Evolutionary conservation across 2,329 filamentous ascomycete species (phyloP), one percentile per base, ranked within the genome.

Genomic region (Trichophyton schoenleinii): DNA sequence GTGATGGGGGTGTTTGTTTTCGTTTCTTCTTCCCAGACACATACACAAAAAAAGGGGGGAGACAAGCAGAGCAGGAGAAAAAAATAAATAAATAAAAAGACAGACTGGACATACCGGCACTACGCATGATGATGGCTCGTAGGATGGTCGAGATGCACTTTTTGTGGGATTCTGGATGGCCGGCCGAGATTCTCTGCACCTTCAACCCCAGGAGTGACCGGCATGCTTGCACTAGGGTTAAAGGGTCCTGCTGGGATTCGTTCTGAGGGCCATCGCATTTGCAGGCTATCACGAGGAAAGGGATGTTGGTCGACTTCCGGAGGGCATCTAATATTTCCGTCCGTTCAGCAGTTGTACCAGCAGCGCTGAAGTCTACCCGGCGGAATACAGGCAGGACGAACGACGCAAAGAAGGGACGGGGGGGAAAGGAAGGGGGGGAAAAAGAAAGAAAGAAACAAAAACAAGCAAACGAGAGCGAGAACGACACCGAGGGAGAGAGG

Each of bases 191-290:
- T 70, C 88, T 87, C 70, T 90, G 87, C 60, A 87, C 84, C 64
- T 84, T 83, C 64, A 92, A 81, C 67, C 84, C 87, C 15, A 87
- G 81, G 63, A 87, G 81, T 67, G 73, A 70, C 65, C 75, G 78
- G 44, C 87, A 88, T 65, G 82, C 78, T 57, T 81, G 75, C 68
- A 88, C 85, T 62, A 94, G 80, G 61, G 77, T 81, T 31, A 84
- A 79, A 13, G 87, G 82, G 69, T 92, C 85, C 61, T 95, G 80
- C 70, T 89, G 82, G 69, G 87, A 85, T 63, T 84, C 78, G 62
- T 83, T 81, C 64, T 86, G 83, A 57, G 87, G 85, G 58, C 85
- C 83, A 72, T 96, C 92, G 77, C 89, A 95, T 79, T 96, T 96
- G 73, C 87, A 92, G 61, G 90, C 89, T 59, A 95, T 88, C 48